Evolutionary conservation across 164 flowering plant species (phyloP).

Genomic region (Macadamia tetraphylla): DNA sequence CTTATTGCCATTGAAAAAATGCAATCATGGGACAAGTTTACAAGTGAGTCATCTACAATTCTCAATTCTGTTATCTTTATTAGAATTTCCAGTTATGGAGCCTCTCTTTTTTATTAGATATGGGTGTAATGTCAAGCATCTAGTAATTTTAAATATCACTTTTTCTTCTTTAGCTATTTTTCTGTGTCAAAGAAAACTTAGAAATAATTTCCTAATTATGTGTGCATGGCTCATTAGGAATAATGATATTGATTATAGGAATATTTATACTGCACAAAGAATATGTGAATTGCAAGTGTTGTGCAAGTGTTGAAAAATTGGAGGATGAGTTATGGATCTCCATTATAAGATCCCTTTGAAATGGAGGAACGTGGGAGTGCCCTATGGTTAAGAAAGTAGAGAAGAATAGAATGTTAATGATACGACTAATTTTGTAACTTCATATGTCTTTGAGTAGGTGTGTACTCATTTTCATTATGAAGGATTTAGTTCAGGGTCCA

Average conservation of each 20-base stretch:
- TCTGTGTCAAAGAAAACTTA: neutral
- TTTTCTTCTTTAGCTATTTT: too few species aligned
- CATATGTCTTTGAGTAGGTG: too few species aligned
- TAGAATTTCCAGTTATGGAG: neutral
- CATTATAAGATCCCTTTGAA: neutral
- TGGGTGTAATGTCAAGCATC: neutral
- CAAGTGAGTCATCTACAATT: constrained; percentile 36
- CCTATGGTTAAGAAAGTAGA: too few species aligned
- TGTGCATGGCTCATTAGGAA: neutral
- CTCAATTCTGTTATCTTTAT: neutral
- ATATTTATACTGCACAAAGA: neutral
- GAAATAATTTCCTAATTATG: neutral
- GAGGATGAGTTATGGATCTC: neutral
- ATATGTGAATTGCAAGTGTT: neutral
- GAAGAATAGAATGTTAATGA: neutral
- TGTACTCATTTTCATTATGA: too few species aligned
- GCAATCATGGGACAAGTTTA: constrained; percentile 43
- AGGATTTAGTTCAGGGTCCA: too few species aligned
- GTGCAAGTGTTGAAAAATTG: neutral
- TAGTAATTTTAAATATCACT: too few species aligned
- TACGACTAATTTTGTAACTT: neutral
- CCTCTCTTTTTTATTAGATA: neutral
- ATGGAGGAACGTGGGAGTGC: neutral
- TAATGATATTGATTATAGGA: neutral
- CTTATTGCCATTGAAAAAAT: constrained; percentile 48